These are phyloP conservation scores for Sugiyamaella valdiviana DNA, from an alignment of 805 yeast genomes.

Conservation along the genomic window DNA sequence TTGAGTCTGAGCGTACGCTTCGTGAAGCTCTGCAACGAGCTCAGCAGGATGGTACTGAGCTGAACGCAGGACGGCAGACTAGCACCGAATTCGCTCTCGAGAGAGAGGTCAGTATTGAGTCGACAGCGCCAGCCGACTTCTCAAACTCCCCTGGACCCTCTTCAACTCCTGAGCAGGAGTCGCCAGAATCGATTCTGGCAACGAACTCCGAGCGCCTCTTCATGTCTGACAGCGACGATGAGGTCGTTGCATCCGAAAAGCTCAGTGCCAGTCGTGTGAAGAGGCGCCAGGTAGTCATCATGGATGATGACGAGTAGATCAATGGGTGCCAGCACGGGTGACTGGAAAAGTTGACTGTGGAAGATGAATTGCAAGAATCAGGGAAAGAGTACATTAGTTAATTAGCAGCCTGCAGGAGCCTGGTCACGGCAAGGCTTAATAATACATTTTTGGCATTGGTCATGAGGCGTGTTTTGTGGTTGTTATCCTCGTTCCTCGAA, in stretches of 20 bases:
- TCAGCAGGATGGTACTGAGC: not conserved
- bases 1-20: constrained; percentile 46
- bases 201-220: not conserved
- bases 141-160: not conserved
- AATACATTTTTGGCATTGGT: not conserved
- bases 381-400: not conserved
- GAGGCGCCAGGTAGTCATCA: constrained; percentile 13
- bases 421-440: not conserved
- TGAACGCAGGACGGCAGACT: not conserved
- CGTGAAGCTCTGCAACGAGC: constrained; percentile 7
- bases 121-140: not conserved
- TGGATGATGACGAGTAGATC: constrained; percentile 20
- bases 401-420: not conserved
- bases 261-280: constrained; percentile 1
- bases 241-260: not conserved
- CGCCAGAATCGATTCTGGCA: not conserved
- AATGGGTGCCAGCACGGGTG: not conserved
- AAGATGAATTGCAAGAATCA: not conserved
- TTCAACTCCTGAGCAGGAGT: not conserved
- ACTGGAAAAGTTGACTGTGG: not conserved
- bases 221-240: not conserved
- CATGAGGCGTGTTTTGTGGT: constrained; percentile 22
- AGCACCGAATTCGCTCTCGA: too few relatives aligned
- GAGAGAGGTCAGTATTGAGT: too few relatives aligned
- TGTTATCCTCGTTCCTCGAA: constrained; percentile 15